phyloP scores from a whole-genome alignment of 169 alveolate species.

The Cryptosporidium andersoni region DNA sequence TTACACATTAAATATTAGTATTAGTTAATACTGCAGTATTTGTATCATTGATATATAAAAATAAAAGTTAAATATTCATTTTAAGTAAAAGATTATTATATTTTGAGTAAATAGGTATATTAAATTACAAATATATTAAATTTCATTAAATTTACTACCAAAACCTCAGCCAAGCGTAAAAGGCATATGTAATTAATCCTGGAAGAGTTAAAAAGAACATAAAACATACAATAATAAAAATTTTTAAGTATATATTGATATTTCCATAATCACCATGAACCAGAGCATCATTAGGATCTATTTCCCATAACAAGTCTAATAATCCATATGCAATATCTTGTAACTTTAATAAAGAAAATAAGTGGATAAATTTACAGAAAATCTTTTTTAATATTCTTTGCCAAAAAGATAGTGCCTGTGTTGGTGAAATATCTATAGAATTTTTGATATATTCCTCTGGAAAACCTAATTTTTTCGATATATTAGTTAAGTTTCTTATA shows the following conservation, averaged over 20 bases:
- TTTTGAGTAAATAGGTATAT: too few relatives aligned
- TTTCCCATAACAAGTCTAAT: conserved; percentile 56
- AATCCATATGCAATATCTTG: conserved; percentile 48
- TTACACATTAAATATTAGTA: too few relatives aligned
- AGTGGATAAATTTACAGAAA: conserved; percentile 8
- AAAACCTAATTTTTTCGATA: conserved; percentile 8
- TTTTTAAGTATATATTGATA: background rate
- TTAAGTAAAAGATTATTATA: too few relatives aligned
- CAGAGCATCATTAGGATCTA: conserved; percentile 55
- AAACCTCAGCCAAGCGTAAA: background rate
- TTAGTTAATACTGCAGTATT: too few relatives aligned
- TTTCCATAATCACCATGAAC: conserved; percentile 51
- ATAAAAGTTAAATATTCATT: too few relatives aligned
- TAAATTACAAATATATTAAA: too few relatives aligned
- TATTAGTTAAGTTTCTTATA: background rate
- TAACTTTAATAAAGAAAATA: background rate
- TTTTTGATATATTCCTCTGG: conserved; percentile 39
- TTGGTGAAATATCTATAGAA: background rate
- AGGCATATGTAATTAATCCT: conserved; percentile 13
- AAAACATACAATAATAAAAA: background rate
- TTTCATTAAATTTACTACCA: too few relatives aligned
- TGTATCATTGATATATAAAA: too few relatives aligned
- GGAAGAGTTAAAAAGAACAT: background rate
- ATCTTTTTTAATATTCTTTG: background rate
- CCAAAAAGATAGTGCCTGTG: background rate